Conservation (phyloP, 805 yeast species). For the Ogataea trehaloabstinens region DNA sequence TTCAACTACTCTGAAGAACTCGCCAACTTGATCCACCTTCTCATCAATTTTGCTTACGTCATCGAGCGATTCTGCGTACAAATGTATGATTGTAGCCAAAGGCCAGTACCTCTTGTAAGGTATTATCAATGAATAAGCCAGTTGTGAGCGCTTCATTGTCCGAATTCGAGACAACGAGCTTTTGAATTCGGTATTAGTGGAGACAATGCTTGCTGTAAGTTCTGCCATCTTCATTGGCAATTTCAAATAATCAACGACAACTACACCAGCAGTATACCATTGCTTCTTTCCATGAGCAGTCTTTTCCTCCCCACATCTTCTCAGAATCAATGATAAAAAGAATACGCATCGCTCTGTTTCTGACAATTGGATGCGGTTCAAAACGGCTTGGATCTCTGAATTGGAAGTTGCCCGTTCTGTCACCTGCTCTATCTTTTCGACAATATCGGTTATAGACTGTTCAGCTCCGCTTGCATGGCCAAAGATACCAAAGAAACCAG, state of each 20-base stretch:
- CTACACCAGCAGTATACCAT: slow-evolving; percentile 43
- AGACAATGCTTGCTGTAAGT: slow-evolving; percentile 44
- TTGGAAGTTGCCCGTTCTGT: too few relatives aligned
- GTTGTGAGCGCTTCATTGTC: slow-evolving; percentile 46
- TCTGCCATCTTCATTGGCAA: slow-evolving; percentile 57
- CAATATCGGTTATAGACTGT: slow-evolving; percentile 12
- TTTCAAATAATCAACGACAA: slow-evolving; percentile 70
- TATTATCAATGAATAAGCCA: slow-evolving; percentile 57
- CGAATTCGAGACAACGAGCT: slow-evolving; percentile 27
- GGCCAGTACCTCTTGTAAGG: slow-evolving; percentile 53
- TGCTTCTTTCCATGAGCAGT: slow-evolving; percentile 29
- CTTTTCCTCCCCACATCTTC: slow-evolving; percentile 43
- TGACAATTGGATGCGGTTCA: slow-evolving; percentile 21
- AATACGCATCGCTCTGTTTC: slow-evolving; percentile 29
- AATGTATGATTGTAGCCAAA: slow-evolving; percentile 30
- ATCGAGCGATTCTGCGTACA: slow-evolving; percentile 18
- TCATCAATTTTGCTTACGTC: slow-evolving; percentile 14
- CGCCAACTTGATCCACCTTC: slow-evolving; percentile 26
- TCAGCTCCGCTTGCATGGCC: slow-evolving; percentile 32
- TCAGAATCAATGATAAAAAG: slow-evolving; percentile 50
- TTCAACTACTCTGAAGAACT: neutral
- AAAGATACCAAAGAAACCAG: slow-evolving; percentile 60
- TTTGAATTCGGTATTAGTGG: slow-evolving; percentile 28
- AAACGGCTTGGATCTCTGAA: slow-evolving; percentile 7
- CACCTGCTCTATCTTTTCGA: neutral